These are phyloP conservation scores for Pyrenophora teres DNA, from an alignment of 2,329 filamentous ascomycete genomes.

Conservation along the genomic window DNA sequence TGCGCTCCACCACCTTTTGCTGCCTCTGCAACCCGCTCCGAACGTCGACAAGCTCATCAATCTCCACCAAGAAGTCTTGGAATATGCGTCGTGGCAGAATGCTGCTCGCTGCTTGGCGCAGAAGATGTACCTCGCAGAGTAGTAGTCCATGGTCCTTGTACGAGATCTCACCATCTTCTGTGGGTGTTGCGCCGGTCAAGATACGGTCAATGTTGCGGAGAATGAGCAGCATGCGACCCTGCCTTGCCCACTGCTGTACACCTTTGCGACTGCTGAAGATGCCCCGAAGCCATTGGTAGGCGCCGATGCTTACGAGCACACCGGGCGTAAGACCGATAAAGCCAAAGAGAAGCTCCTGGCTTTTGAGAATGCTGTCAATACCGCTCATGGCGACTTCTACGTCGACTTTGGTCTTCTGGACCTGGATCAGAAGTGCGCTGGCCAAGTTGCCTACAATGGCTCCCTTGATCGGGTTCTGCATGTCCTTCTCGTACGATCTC, in stretches of 20 bases:
- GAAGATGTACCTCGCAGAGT: constrained; percentile 84
- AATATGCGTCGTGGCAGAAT: constrained; percentile 76
- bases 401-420: constrained; percentile 99
- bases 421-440: constrained; percentile 88
- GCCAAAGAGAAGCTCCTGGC: constrained; percentile 95
- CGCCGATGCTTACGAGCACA: constrained; percentile 80
- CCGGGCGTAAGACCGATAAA: constrained; percentile 94
- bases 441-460: constrained; percentile 85
- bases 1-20: constrained; percentile 76
- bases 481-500: constrained; percentile 86
- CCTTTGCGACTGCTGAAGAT: constrained; percentile 74
- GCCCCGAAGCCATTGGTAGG: constrained; percentile 71
- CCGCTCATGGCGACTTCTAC: constrained; percentile 94
- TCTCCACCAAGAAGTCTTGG: constrained; percentile 85
- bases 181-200: constrained; percentile 57
- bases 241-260: constrained; percentile 65
- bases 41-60: constrained; percentile 83
- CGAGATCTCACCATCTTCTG: constrained; percentile 73
- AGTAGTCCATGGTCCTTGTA: constrained; percentile 93
- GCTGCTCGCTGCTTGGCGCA: constrained; percentile 69
- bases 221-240: constrained; percentile 74
- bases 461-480: constrained; percentile 79
- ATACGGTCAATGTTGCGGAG: constrained; percentile 86
- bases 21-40: constrained; percentile 77
- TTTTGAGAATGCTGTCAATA: constrained; percentile 92